A percentile compares a stretch with the other conserved stretches of the same genome.
These are phyloP conservation scores for Starmerella apis DNA, from an alignment of 805 yeast genomes.

Conservation along the genomic window DNA sequence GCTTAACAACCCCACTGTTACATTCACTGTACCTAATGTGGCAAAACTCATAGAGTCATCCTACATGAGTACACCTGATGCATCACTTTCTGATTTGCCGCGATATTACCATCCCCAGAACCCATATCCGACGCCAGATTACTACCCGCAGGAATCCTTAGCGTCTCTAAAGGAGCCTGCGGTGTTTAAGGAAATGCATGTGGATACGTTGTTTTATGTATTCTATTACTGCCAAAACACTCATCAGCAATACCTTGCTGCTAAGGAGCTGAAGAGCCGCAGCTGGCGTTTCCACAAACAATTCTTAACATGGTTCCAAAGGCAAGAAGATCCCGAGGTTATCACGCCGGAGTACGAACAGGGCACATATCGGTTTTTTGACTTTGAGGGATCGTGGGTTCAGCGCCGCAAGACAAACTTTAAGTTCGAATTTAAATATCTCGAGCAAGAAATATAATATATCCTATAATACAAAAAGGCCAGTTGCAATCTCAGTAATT, in stretches of 20 bases:
- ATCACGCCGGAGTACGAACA: constrained; percentile 37
- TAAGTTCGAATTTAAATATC: constrained; percentile 39
- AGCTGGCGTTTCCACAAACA: constrained; percentile 76
- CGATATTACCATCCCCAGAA: constrained; percentile 62
- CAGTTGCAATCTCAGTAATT: not conserved
- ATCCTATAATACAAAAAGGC: not conserved
- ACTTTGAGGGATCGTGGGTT: constrained; percentile 61
- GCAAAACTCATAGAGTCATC: constrained; percentile 62
- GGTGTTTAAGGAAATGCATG: constrained; percentile 60
- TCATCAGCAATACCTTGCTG: constrained; percentile 64
- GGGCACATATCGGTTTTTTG: constrained; percentile 69
- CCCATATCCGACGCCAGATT: constrained; percentile 82
- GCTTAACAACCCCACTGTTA: constrained; percentile 40
- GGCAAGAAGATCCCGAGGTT: constrained; percentile 45
- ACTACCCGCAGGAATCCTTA: constrained; percentile 76
- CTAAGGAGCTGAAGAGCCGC: constrained; percentile 64
- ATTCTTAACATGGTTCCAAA: constrained; percentile 70
- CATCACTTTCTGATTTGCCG: constrained; percentile 80
- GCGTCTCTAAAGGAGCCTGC: constrained; percentile 44
- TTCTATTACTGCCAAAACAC: constrained; percentile 77
- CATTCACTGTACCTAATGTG: constrained; percentile 33
- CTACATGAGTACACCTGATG: constrained; percentile 81
- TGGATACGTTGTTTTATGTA: constrained; percentile 81
- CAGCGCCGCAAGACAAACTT: constrained; percentile 51
- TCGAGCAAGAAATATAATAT: constrained; percentile 34